These are phyloP conservation scores for Hippophae rhamnoides DNA, from an alignment of 306 rosid species.

Conservation along the genomic window DNA sequence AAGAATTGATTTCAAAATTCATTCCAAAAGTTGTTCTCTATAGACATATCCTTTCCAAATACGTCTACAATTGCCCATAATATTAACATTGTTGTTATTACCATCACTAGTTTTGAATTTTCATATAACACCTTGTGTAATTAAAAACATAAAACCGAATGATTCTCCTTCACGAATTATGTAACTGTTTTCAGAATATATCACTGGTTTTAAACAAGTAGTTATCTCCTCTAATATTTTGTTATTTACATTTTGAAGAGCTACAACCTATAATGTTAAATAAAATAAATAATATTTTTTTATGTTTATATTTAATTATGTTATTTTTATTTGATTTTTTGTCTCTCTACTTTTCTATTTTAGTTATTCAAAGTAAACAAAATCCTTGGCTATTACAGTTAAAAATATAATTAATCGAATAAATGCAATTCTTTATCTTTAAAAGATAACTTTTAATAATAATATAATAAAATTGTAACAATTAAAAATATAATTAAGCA, in stretches of 20 bases:
- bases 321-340: too few species aligned
- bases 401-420: too few species aligned
- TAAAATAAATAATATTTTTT: too few species aligned
- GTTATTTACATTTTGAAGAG: not conserved
- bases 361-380: too few species aligned
- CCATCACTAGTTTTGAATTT: not conserved
- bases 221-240: not conserved
- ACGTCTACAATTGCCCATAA: not conserved
- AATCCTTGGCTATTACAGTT: too few species aligned
- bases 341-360: too few species aligned
- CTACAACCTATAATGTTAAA: not conserved
- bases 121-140: constrained; percentile 10
- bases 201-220: constrained; percentile 8
- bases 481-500: too few species aligned
- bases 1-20: not conserved
- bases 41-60: not conserved
- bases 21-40: constrained; percentile 13
- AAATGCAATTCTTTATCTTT: too few species aligned
- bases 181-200: not conserved
- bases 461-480: too few species aligned
- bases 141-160: constrained; percentile 15
- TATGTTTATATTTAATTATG: too few species aligned
- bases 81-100: not conserved
- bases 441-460: too few species aligned
- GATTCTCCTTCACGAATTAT: constrained; percentile 19